Evolutionary conservation across 169 alveolate genomes (phyloP).

Genomic region (Plasmodium ovale): DNA sequence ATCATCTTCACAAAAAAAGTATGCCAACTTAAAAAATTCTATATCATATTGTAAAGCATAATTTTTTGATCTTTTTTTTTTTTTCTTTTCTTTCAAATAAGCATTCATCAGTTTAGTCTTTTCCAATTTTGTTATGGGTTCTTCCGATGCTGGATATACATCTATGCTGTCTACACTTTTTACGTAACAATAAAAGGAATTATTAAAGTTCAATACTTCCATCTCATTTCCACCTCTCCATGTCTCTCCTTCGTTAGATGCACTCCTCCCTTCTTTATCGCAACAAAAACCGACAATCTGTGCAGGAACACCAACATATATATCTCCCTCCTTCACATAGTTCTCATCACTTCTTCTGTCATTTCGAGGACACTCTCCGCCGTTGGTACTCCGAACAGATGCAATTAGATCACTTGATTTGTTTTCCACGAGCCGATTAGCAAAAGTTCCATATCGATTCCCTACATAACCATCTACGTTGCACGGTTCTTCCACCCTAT

Average conservation of each 20-base stretch:
- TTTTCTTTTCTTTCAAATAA: conserved; percentile 24
- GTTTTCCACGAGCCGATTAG: too few species aligned
- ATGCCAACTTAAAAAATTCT: conserved; percentile 54
- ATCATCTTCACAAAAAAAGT: conserved; percentile 36
- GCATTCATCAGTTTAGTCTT: conserved; percentile 31
- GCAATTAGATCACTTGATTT: too few species aligned
- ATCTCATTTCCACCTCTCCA: not conserved
- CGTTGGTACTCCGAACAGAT: too few species aligned
- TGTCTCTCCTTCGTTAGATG: not conserved
- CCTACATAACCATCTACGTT: too few species aligned
- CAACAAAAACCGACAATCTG: not conserved
- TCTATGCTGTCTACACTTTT: conserved; percentile 14
- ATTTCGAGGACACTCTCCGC: not conserved
- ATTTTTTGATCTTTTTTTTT: conserved; percentile 1
- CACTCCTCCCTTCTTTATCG: not conserved
- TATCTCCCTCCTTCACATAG: not conserved
- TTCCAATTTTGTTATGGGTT: conserved; percentile 35
- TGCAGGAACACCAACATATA: not conserved
- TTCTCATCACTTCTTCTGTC: not conserved
- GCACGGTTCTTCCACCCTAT: too few species aligned
- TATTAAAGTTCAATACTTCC: conserved; percentile 15
- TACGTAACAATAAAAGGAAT: conserved; percentile 41
- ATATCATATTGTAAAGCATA: conserved; percentile 24
- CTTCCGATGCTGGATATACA: conserved; percentile 59
- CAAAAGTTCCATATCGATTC: too few species aligned